Evolutionary conservation across 306 rosid species (phyloP).

Genomic region (Sicyos baderoa): DNA sequence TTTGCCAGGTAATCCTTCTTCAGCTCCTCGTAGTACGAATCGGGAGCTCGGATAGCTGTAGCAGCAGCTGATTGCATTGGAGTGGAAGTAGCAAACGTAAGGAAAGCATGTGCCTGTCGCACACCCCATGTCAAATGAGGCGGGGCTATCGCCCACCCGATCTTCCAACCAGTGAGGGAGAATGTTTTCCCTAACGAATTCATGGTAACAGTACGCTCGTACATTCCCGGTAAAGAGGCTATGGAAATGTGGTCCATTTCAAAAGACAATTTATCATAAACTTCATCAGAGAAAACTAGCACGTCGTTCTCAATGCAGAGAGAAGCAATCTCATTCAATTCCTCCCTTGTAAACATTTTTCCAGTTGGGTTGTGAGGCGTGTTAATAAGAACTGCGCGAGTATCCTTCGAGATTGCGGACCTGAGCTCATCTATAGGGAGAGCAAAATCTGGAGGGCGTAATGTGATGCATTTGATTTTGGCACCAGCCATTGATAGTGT

Average conservation of each 20-base stretch:
- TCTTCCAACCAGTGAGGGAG: constrained; percentile 91
- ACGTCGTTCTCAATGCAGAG: constrained; percentile 86
- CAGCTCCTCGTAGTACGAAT: constrained; percentile 62
- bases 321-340: constrained; percentile 56
- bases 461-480: constrained; percentile 52
- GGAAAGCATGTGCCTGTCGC: constrained; percentile 62
- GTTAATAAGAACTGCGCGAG: constrained; percentile 69
- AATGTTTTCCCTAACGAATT: constrained; percentile 87
- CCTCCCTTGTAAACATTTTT: constrained; percentile 72
- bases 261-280: constrained; percentile 80
- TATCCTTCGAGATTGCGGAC: constrained; percentile 52
- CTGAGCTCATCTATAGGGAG: constrained; percentile 62
- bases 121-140: constrained; percentile 77
- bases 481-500: constrained; percentile 94
- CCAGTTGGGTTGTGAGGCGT: constrained; percentile 88
- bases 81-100: constrained; percentile 70
- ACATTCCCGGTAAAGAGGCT: constrained; percentile 88
- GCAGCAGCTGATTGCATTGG: constrained; percentile 92
- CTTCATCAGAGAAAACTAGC: constrained; percentile 72
- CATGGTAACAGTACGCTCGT: constrained; percentile 73
- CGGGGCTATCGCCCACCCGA: constrained; percentile 85
- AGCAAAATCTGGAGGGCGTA: constrained; percentile 71
- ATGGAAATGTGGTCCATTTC: constrained; percentile 83
- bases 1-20: constrained; percentile 67
- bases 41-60: constrained; percentile 84